Evolutionary conservation across 805 yeast species (phyloP).

Genomic region (Ogataea nonfermentans): DNA sequence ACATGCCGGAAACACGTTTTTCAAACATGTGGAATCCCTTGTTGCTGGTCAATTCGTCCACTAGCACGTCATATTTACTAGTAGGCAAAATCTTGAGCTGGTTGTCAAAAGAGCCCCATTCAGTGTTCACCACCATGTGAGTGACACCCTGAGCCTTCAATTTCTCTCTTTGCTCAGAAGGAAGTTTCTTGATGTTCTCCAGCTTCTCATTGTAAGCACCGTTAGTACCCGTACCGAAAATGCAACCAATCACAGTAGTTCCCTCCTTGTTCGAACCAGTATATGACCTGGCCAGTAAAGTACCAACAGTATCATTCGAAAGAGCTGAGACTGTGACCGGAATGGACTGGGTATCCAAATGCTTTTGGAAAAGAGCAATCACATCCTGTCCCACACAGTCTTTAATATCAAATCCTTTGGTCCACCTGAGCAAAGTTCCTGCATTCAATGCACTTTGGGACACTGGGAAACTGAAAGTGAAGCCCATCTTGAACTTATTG

Average conservation of each 20-base stretch:
- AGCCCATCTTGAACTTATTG: slow-evolving; percentile 67
- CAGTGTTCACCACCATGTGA: slow-evolving; percentile 90
- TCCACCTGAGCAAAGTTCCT: slow-evolving; percentile 91
- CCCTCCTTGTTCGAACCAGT: slow-evolving; percentile 62
- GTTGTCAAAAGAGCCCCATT: slow-evolving; percentile 98
- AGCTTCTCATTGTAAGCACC: slow-evolving; percentile 88
- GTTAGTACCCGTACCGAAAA: slow-evolving; percentile 97
- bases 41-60: slow-evolving; percentile 75
- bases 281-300: slow-evolving; percentile 85
- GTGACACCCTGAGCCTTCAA: slow-evolving; percentile 45
- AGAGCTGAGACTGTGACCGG: slow-evolving; percentile 80
- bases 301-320: slow-evolving; percentile 96
- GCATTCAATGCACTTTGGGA: slow-evolving; percentile 75
- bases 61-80: slow-evolving; percentile 69
- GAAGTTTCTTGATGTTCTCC: slow-evolving; percentile 70
- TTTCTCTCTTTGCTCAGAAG: slow-evolving; percentile 40
- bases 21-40: slow-evolving; percentile 89
- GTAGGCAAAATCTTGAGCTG: slow-evolving; percentile 70
- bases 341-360: slow-evolving; percentile 55
- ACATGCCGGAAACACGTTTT: slow-evolving; percentile 90
- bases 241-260: slow-evolving; percentile 81
- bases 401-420: slow-evolving; percentile 86
- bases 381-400: slow-evolving; percentile 88
- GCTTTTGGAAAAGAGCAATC: slow-evolving; percentile 66
- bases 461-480: slow-evolving; percentile 93